Percentiles rank a stretch among this genome's conserved stretches.
phyloP scores from a whole-genome alignment of 139 green algal genomes.

The Pleodorina starrii region DNA sequence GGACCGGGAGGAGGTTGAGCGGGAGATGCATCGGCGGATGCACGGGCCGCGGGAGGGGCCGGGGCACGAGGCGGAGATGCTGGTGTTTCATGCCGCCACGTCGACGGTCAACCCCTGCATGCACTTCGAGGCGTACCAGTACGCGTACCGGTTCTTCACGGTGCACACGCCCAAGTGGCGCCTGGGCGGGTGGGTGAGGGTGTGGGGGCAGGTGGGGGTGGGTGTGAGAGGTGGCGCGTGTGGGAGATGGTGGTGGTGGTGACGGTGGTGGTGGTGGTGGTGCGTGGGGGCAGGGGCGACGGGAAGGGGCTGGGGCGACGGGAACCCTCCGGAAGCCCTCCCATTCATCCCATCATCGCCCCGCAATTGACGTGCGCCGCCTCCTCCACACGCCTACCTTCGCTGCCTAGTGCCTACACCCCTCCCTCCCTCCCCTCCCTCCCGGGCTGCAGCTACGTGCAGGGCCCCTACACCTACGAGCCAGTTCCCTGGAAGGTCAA shows the following conservation, averaged over 20 bases:
- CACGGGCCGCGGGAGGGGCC: not conserved
- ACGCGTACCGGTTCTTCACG: conserved; percentile 44
- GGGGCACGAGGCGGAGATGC: not conserved
- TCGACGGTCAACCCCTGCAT: conserved; percentile 40
- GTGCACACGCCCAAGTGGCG: conserved; percentile 19
- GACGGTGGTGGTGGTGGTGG: no score
- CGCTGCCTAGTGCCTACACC: not conserved
- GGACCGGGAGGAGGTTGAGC: not conserved
- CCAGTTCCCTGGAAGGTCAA: conserved; percentile 15
- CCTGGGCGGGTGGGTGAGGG: conserved; percentile 15
- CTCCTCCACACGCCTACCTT: not conserved
- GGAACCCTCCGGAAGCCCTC: no score
- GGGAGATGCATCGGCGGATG: no score
- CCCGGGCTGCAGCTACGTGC: conserved; percentile 11
- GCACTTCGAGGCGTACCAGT: conserved; percentile 44
- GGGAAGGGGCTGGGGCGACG: no score
- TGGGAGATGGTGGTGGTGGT: not conserved
- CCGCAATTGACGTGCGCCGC: no score
- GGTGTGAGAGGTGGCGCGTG: not conserved
- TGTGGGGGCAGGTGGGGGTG: not conserved
- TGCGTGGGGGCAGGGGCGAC: not conserved
- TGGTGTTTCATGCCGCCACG: conserved; percentile 42
- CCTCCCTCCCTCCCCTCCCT: not conserved
- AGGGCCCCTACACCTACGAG: not conserved
- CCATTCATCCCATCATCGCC: no score